phyloP scores from a whole-genome alignment of 768 basidiomycete genomes.

The Calocera cornea region DNA sequence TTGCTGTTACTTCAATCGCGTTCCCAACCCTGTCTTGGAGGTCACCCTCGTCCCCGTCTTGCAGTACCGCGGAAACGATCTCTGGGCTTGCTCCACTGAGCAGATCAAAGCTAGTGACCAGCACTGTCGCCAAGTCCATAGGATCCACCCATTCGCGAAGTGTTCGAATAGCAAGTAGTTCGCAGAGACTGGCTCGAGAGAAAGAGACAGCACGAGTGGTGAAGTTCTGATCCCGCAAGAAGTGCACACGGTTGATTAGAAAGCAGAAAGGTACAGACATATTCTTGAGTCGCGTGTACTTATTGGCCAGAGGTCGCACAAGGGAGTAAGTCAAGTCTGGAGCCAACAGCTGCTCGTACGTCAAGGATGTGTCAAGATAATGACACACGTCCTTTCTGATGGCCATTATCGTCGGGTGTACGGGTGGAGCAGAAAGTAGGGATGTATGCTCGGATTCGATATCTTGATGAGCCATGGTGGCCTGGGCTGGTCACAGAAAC shows the following conservation, averaged over 20 bases:
- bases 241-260: conserved; percentile 75
- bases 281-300: conserved; percentile 71
- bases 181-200: conserved; percentile 72
- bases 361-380: conserved; percentile 62
- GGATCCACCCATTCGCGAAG: conserved; percentile 59
- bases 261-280: conserved; percentile 77
- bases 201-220: conserved; percentile 52
- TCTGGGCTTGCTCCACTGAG: conserved; percentile 58
- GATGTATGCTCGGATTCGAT: neutral
- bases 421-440: neutral
- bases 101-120: conserved; percentile 71
- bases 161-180: conserved; percentile 71
- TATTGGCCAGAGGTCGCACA: conserved; percentile 69
- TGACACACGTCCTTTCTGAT: neutral
- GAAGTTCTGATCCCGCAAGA: conserved; percentile 62
- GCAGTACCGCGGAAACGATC: conserved; percentile 43
- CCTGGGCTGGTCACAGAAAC: too few relatives aligned
- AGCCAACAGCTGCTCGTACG: conserved; percentile 64
- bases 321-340: conserved; percentile 88
- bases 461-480: neutral
- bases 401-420: neutral
- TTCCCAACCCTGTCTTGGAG: conserved; percentile 73
- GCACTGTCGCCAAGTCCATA: conserved; percentile 49
- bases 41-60: conserved; percentile 45
- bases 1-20: conserved; percentile 57